Percentiles rank a stretch among this genome's conserved stretches.
Conservation (phyloP, 164 flowering plant genomes). For the Piper betle region DNA sequence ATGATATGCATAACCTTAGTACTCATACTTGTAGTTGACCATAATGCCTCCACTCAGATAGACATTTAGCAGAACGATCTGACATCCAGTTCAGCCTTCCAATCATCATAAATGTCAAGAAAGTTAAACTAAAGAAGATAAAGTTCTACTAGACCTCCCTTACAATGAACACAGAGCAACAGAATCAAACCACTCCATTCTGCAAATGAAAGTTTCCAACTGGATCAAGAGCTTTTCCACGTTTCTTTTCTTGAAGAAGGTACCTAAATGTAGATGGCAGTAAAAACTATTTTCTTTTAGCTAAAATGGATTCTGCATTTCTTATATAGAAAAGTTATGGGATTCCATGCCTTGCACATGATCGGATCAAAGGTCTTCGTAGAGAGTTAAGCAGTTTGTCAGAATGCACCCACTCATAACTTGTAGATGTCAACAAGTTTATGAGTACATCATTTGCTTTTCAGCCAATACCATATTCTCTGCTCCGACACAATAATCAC, state of each 20-base stretch:
- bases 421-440: constrained; percentile 38
- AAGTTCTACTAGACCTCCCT: neutral
- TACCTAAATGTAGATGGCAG: constrained; percentile 30
- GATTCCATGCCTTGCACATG: constrained; percentile 62
- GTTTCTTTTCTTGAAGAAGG: constrained; percentile 83
- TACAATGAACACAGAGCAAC: neutral
- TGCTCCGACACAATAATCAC: constrained; percentile 12
- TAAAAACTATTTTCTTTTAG: neutral
- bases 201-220: constrained; percentile 95
- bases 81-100: constrained; percentile 94
- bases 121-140: neutral
- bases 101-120: constrained; percentile 24
- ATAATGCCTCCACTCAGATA: constrained; percentile 75
- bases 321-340: no score
- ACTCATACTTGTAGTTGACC: constrained; percentile 89
- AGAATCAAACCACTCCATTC: constrained; percentile 74
- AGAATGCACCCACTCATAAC: constrained; percentile 51
- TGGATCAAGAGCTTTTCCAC: constrained; percentile 88
- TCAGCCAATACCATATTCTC: constrained; percentile 36
- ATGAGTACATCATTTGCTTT: constrained; percentile 66
- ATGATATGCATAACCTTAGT: constrained; percentile 1
- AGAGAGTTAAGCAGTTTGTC: constrained; percentile 29
- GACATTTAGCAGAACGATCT: constrained; percentile 71
- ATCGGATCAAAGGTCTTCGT: constrained; percentile 55
- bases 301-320: neutral